Evolutionary conservation across 179 eudicot species (phyloP).

Genomic region (Patellifolia procumbens): DNA sequence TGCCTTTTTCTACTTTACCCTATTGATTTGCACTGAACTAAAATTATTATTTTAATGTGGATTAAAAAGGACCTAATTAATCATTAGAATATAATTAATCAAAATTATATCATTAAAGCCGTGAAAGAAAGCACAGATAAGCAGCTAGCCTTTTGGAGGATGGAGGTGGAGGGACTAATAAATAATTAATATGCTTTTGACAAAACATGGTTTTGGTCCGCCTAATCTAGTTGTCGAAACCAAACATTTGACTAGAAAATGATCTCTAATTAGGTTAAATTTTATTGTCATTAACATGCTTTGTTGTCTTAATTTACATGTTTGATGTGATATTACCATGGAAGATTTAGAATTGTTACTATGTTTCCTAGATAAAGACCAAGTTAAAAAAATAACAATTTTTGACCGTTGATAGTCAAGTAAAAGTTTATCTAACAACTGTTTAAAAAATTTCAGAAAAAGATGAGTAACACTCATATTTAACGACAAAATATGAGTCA

Average conservation of each 20-base stretch:
- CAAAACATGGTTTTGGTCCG: conserved; percentile 19
- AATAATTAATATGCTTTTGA: not conserved
- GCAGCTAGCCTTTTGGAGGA: no score
- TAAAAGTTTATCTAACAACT: not conserved
- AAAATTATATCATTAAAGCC: no score
- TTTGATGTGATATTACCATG: not conserved
- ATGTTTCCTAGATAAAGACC: not conserved
- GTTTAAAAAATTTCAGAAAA: not conserved
- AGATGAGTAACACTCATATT: not conserved
- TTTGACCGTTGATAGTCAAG: conserved; percentile 6
- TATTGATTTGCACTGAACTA: no score
- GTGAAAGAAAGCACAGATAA: no score
- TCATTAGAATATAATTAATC: no score
- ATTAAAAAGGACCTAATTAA: no score
- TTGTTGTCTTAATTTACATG: not conserved
- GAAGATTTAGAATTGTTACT: not conserved
- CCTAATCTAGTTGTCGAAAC: conserved; percentile 17
- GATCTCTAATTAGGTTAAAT: conserved; percentile 12
- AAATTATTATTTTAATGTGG: no score
- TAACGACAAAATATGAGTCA: conserved; percentile 2
- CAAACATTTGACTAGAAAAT: conserved; percentile 23
- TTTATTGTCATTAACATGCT: no score
- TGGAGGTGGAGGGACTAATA: not conserved
- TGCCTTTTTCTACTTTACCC: no score
- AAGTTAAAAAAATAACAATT: not conserved